Evolutionary conservation across 2,329 filamentous ascomycete genomes (phyloP).

Genomic region (Dothideomycetes sp.): DNA sequence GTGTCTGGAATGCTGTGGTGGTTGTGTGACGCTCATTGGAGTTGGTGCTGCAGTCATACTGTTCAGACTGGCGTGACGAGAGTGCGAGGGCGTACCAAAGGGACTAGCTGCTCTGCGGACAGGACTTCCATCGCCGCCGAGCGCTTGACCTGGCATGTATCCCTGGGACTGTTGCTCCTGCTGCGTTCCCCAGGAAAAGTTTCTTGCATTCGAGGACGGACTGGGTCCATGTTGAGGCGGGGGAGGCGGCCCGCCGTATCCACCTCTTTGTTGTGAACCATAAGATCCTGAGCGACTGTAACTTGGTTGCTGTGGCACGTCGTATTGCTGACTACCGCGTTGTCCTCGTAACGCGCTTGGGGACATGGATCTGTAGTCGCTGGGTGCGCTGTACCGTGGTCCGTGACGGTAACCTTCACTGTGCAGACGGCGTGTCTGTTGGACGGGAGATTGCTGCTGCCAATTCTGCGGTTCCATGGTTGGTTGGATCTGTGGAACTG

Average conservation of each 20-base stretch:
- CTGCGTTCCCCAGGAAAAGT: conserved; percentile 3
- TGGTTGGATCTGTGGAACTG: background rate
- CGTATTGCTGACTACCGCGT: conserved; percentile 9
- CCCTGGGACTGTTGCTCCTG: conserved; percentile 3
- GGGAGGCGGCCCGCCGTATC: no score
- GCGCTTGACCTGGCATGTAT: background rate
- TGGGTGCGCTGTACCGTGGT: conserved; percentile 3
- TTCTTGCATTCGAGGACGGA: background rate
- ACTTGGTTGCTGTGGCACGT: conserved; percentile 1
- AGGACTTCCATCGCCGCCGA: background rate
- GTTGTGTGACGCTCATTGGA: no score
- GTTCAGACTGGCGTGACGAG: background rate
- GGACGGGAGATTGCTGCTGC: conserved; percentile 1
- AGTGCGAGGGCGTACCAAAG: conserved; percentile 1
- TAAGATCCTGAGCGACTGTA: conserved; percentile 4
- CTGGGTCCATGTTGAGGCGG: no score
- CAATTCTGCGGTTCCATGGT: conserved; percentile 1
- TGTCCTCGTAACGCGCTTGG: conserved; percentile 7
- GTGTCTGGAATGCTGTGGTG: no score
- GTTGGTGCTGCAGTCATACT: conserved; percentile 6
- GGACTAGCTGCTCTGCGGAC: conserved; percentile 3
- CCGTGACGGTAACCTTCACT: conserved; percentile 16
- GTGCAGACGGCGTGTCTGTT: conserved; percentile 15
- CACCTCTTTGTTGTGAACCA: background rate
- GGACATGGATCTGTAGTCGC: conserved; percentile 8